Evolutionary conservation across 768 basidiomycete genomes (phyloP).

Genomic region (Galerina marginata): DNA sequence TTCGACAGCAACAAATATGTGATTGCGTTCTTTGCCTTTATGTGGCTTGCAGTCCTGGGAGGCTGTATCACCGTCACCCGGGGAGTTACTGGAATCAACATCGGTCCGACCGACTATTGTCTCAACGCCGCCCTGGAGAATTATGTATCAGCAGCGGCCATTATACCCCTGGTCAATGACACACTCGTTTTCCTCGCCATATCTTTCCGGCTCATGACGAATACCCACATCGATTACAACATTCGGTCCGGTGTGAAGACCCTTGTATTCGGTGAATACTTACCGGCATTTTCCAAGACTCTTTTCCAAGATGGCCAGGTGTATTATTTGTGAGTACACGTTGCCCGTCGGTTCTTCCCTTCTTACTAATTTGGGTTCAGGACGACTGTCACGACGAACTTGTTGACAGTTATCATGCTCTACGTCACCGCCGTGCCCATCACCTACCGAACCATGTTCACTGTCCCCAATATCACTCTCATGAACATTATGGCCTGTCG

Average conservation of each 20-base stretch:
- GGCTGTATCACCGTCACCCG: conserved; percentile 26
- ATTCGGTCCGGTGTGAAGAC: conserved; percentile 8
- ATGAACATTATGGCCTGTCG: conserved; percentile 26
- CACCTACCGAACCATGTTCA: conserved; percentile 18
- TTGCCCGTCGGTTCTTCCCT: not conserved
- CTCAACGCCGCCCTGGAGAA: conserved; percentile 5
- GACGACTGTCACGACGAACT: conserved; percentile 11
- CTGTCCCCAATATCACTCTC: conserved; percentile 17
- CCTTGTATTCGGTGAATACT: conserved; percentile 20
- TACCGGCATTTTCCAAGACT: conserved; percentile 28
- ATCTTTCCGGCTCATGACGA: conserved; percentile 26
- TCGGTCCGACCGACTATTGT: conserved; percentile 31
- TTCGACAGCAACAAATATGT: conserved; percentile 24
- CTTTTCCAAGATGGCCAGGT: conserved; percentile 32
- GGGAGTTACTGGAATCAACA: conserved; percentile 17
- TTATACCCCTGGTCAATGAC: conserved; percentile 29
- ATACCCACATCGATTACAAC: conserved; percentile 7
- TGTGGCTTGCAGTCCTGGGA: conserved; percentile 36
- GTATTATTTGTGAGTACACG: conserved; percentile 26
- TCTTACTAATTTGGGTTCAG: conserved; percentile 1
- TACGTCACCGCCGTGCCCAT: conserved; percentile 11
- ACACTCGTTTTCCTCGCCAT: conserved; percentile 38
- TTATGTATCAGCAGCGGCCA: conserved; percentile 2
- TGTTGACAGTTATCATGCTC: conserved; percentile 18
- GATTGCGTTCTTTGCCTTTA: conserved; percentile 26